Evolutionary conservation across 805 yeast species (phyloP), one percentile per base, ranked within the genome.

Genomic region (Jamesozyma gamospora): DNA sequence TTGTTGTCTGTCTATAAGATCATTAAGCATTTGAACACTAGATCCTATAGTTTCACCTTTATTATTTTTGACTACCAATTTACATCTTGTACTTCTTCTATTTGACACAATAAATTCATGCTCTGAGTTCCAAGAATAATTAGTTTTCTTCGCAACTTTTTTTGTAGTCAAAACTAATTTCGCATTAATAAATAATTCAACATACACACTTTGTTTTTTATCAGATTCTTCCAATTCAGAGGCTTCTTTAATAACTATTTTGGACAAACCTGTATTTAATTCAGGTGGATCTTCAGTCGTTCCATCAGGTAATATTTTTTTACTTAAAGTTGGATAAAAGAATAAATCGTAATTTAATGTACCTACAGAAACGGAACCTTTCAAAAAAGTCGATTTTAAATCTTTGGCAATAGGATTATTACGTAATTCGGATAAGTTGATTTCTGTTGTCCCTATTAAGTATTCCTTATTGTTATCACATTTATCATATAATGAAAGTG

Each of bases 221-320:
- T 70, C 74, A 28, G 49, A 47, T 24, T 63, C 66, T 26, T 47
- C 52, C 31, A 59, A 40, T 14, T 50, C 56, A 18, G 46, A 34
- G 26, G 49, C 49, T 24, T 50, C 53, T 43, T 76, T 79, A 50
- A 88, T 36, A 17, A 34, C 35, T n/a, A 57, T 65, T 52, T 77
- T 70, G 18, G 79, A 75, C 48, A 92, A 77, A 69, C 97, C 97
- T n/a, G 96, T 85, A 63, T 87, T 88, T 57, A 84, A 73, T 46
- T 85, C 95, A 33, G 95, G 95, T 30, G 92, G 82, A 30, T 94
- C 85, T 46, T 77, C 78, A 40, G 72, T 67, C 3, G 88, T 82
- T 34, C 95, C 95, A 59, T 87, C 95, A 2, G 82, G 72, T 64
- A 46, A 67, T 60, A 40, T 75, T 69, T 60, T 74, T 70, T 61